Base-by-base conservation (phyloP, 768 basidiomycete species). In the Mycena olivaceomarginata region DNA sequence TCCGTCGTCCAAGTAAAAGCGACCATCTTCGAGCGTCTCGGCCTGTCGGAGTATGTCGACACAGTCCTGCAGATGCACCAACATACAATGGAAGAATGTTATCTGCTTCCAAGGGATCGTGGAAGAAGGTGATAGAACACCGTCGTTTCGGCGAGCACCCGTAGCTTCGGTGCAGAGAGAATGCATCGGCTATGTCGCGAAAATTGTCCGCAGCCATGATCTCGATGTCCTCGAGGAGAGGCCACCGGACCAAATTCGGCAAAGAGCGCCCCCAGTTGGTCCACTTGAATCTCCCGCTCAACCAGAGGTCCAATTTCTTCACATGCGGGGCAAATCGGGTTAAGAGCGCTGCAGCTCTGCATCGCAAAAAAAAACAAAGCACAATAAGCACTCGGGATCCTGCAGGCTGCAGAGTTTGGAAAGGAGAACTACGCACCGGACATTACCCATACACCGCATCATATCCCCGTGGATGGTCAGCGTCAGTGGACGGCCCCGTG, bases 391-490 rank as follows among this genome's bases (percentile, higher is more conserved):
- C 43, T 62, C 18, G 40, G 60, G 25, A 39, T 6, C 25, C 22
- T 62, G 39, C 60, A 40, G 60, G 16, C 22, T 62, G 39, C 60
- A 40, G 16, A 9, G 39, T 20, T 40, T 62, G 39, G n/a, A 18
- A 62, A 22, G 16, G 5, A 39, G 9, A 40, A 18, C 37, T 20
- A 18, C 60, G 25, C 39, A 62, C 60, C 39, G 60, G 37, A 7
- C 60, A 18, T 40, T 40, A 25, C 39, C 39, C 37, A 62, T 31
- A 62, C 37, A 62, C 25, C 60, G 22, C 39, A 62, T 40, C 60
- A 62, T 62, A 16, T 62, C 60, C 20, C 60, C 60, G 20, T 62
- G 31, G 12, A 62, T 62, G 22, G 18, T 62, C 60, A 62, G 39
- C 22, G 39, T 59, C 1, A 59, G 57, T 22, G 57, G 57, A 59